Percentiles rank a stretch among this genome's conserved stretches.
phyloP scores from a whole-genome alignment of 108 stramenopile genomes.

The Bacterosira constricta region DNA sequence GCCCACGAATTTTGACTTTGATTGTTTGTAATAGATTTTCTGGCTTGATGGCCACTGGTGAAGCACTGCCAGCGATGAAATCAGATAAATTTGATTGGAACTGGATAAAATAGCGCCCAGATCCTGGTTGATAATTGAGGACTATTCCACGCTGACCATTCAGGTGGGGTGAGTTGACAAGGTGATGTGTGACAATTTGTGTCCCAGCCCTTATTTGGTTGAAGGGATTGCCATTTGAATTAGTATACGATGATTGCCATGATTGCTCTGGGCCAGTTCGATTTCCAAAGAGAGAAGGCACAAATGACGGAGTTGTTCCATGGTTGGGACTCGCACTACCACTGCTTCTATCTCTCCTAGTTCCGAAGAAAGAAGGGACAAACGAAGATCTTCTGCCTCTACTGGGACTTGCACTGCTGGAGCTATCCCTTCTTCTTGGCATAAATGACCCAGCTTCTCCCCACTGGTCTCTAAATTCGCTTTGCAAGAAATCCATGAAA shows the following conservation, averaged over 20 bases:
- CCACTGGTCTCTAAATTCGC: not conserved
- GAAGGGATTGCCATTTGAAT: conserved; percentile 12
- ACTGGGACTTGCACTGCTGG: not conserved
- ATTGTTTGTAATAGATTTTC: conserved; percentile 34
- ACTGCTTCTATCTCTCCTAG: not conserved
- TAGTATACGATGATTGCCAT: not conserved
- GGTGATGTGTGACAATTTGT: conserved; percentile 35
- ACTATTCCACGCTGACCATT: conserved; percentile 26
- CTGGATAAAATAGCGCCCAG: conserved; percentile 22
- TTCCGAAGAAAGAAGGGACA: not conserved
- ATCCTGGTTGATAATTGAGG: conserved; percentile 6
- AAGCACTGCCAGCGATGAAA: not conserved
- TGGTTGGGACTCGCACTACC: not conserved
- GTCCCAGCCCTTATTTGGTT: conserved; percentile 27
- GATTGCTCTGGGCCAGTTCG: not conserved
- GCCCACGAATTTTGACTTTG: conserved; percentile 25
- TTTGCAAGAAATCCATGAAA: not conserved
- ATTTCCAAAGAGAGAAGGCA: conserved; percentile 1
- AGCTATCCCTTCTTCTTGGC: not conserved
- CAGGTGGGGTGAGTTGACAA: conserved; percentile 41
- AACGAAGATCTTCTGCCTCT: not conserved
- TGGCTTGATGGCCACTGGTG: conserved; percentile 19
- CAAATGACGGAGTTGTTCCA: not conserved
- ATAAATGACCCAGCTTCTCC: not conserved
- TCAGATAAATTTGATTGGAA: conserved; percentile 12